Conservation (phyloP, 345 rosid genomes). For the Pistacia atlantica region DNA sequence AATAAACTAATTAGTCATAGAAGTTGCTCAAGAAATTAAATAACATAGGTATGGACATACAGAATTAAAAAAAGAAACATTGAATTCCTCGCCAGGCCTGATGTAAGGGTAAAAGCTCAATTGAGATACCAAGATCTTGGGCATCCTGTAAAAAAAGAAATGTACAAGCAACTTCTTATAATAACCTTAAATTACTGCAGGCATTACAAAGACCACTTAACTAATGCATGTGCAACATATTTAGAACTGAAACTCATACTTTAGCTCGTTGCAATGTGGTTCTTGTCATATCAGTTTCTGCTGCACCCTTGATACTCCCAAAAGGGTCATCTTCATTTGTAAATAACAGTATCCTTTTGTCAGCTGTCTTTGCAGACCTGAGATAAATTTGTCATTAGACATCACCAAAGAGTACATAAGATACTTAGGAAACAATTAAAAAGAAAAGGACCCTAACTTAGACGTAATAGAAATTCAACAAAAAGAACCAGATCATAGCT, state of each 20-base stretch:
- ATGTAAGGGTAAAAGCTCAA: constrained; percentile 87
- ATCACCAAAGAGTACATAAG: constrained; percentile 18
- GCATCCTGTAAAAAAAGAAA: constrained; percentile 67
- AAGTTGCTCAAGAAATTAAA: constrained; percentile 22
- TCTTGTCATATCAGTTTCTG: constrained; percentile 80
- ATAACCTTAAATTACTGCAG: not conserved
- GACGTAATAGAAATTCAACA: constrained; percentile 5
- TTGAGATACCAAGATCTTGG: constrained; percentile 90
- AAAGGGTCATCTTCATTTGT: constrained; percentile 97
- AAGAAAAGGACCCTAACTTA: not conserved
- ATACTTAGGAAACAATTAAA: not conserved
- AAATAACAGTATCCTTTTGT: constrained; percentile 77
- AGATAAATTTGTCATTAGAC: constrained; percentile 19
- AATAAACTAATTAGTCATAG: constrained; percentile 7
- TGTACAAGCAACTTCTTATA: not conserved
- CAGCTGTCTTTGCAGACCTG: constrained; percentile 88
- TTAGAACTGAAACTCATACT: constrained; percentile 37
- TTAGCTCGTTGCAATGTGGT: constrained; percentile 96
- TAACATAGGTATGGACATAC: constrained; percentile 40
- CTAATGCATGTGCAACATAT: constrained; percentile 17
- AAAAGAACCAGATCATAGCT: not conserved
- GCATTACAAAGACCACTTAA: constrained; percentile 1
- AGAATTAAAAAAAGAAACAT: constrained; percentile 63
- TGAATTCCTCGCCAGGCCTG: constrained; percentile 61
- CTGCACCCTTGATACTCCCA: constrained; percentile 68